Evolutionary conservation across 257 asterid genomes (phyloP).

Genomic region (Rhazya stricta): DNA sequence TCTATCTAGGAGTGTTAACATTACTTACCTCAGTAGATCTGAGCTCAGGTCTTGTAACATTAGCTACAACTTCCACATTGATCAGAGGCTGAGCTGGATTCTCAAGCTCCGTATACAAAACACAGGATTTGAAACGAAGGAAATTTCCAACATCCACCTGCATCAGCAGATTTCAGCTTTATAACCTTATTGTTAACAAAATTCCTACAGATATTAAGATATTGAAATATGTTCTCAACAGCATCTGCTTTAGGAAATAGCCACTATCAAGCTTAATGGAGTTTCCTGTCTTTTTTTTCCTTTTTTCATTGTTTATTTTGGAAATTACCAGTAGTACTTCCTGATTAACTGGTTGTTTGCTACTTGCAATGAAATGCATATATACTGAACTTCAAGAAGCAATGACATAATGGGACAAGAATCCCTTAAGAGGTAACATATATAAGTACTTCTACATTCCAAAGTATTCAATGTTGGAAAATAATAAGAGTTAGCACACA

Average conservation of each 20-base stretch:
- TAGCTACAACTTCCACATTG: conserved; percentile 90
- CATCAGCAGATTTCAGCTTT: conserved; percentile 16
- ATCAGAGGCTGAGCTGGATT: conserved; percentile 55
- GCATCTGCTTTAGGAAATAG: not conserved
- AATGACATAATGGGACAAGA: not conserved
- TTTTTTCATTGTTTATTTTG: no score
- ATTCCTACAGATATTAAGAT: not conserved
- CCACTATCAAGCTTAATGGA: not conserved
- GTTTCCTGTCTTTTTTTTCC: not conserved
- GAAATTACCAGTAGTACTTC: not conserved
- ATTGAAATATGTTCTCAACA: not conserved
- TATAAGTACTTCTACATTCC: no score
- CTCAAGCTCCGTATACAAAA: conserved; percentile 73
- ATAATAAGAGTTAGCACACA: no score
- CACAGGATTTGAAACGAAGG: conserved; percentile 82
- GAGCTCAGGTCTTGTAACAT: conserved; percentile 77
- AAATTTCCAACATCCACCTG: conserved; percentile 98
- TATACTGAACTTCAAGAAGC: not conserved
- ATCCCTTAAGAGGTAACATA: no score
- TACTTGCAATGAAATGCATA: not conserved
- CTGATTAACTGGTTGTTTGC: not conserved
- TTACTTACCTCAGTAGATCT: conserved; percentile 72
- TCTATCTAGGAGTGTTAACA: not conserved
- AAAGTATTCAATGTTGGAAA: no score
- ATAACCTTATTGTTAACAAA: not conserved